Base-by-base conservation (phyloP, 352 stramenopile genomes). In the Phytophthora litchii region DNA sequence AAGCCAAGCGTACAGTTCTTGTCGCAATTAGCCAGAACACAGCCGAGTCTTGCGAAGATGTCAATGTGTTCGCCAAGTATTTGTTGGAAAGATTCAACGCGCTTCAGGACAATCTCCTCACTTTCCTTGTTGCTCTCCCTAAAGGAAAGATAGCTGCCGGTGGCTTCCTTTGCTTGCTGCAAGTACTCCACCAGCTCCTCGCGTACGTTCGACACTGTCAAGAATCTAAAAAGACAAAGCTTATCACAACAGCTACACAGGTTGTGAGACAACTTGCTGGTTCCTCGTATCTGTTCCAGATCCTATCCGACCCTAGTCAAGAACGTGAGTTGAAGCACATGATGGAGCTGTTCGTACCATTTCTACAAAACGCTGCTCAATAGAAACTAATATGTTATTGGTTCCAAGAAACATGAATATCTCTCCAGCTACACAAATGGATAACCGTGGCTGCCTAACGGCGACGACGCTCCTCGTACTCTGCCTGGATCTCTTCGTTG, bases 51-150 rank as follows among this genome's bases (percentile, higher is more conserved):
- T 13, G 20, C 25, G 37, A 60, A 3, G 53, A 54, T 42, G 38
- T 54, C 6, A 56, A 37, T 8, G 13, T 62, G 23, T 75, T 89
- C 23, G 74, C 64, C 0, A 17, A 34, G 14, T 89, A 83, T 43
- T 51, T 80, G 20, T 16, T 86, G 19, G 58, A 72, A n/a, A 60
- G 72, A 19, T 86, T 91, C 27, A 80, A 70, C 32, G 56, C 59
- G n/a, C 66, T 91, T 8, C 67, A 83, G 29, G 82, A 90, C 49
- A 89, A 92, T 23, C 60, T 80, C 17, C 53, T 89, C n/a, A 82
- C 69, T 25, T 41, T 92, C 21, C 89, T 92, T 38, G 80, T 87
- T 8, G 62, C 70, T 42, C 64, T 90, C 7, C 76, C 80, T 0
- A 70, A 59, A 57, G 31, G 49, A 57, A 16, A 32, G 1, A 34